phyloP scores from a whole-genome alignment of 2,329 filamentous ascomycete species.

The Claviceps sp. region DNA sequence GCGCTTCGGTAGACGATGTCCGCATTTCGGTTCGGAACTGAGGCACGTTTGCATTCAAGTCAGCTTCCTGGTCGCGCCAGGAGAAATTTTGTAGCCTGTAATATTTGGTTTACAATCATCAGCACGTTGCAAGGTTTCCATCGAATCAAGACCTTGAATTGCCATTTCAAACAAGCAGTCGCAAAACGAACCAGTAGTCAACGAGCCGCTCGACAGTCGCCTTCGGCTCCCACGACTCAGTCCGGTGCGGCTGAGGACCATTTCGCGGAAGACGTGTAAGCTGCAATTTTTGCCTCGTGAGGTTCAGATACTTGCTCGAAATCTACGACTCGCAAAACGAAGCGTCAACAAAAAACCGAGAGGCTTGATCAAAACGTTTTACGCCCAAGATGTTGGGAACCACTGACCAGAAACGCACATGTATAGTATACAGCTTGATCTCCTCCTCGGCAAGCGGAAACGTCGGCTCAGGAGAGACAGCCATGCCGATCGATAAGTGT shows the following conservation, averaged over 20 bases:
- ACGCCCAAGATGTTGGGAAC: too few species aligned
- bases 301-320: slow-evolving; percentile 51
- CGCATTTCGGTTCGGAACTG: slow-evolving; percentile 48
- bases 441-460: slow-evolving; percentile 22
- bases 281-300: slow-evolving; percentile 55
- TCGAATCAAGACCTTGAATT: neutral
- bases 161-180: neutral
- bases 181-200: slow-evolving; percentile 43
- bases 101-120: neutral
- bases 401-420: slow-evolving; percentile 27
- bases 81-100: slow-evolving; percentile 51
- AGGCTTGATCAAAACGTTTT: too few species aligned
- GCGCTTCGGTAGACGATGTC: slow-evolving; percentile 23
- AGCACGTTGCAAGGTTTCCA: too few species aligned
- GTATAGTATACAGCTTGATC: slow-evolving; percentile 41
- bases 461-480: slow-evolving; percentile 9
- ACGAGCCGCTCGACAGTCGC: slow-evolving; percentile 48
- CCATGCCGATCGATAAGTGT: neutral
- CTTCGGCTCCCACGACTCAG: slow-evolving; percentile 47
- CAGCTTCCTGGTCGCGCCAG: slow-evolving; percentile 46
- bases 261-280: slow-evolving; percentile 52
- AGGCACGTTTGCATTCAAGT: slow-evolving; percentile 44
- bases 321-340: slow-evolving; percentile 29
- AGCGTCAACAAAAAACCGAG: neutral
- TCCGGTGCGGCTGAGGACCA: slow-evolving; percentile 29